phyloP scores from a whole-genome alignment of 768 basidiomycete genomes.

The Termitomyces sp. region DNA sequence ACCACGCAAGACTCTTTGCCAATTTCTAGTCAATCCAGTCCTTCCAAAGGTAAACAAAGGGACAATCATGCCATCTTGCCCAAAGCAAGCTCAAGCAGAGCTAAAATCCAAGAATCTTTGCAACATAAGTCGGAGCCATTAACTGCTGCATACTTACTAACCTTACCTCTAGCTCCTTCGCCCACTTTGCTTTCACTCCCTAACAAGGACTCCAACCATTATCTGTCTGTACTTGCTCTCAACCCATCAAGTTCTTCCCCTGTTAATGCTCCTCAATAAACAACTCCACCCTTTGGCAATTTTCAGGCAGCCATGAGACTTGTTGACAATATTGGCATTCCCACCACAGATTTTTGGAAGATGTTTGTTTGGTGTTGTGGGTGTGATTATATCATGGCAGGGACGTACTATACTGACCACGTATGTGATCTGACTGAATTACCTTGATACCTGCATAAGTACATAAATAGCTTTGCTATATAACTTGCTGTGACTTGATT shows the following conservation, averaged over 20 bases:
- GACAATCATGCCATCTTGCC: too few relatives aligned
- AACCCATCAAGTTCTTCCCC: neutral
- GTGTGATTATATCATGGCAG: neutral
- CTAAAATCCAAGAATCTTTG: too few relatives aligned
- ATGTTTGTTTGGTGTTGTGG: neutral
- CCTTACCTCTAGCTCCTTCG: too few relatives aligned
- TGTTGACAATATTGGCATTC: neutral
- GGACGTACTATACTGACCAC: neutral
- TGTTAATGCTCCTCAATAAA: neutral
- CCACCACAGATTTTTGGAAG: neutral
- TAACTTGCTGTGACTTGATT: too few relatives aligned
- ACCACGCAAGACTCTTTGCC: too few relatives aligned
- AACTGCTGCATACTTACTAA: too few relatives aligned
- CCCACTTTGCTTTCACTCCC: too few relatives aligned
- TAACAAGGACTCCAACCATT: neutral
- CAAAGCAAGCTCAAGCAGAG: too few relatives aligned
- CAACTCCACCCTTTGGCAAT: neutral
- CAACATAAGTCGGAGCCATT: too few relatives aligned
- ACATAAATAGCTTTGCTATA: too few relatives aligned
- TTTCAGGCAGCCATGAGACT: neutral
- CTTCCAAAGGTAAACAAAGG: neutral
- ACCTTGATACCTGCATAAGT: neutral
- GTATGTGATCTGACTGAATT: neutral
- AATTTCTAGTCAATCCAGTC: too few relatives aligned
- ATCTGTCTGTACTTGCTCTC: neutral